phyloP scores from a whole-genome alignment of 2,329 filamentous ascomycete species.

The Pseudocercospora eumusae region DNA sequence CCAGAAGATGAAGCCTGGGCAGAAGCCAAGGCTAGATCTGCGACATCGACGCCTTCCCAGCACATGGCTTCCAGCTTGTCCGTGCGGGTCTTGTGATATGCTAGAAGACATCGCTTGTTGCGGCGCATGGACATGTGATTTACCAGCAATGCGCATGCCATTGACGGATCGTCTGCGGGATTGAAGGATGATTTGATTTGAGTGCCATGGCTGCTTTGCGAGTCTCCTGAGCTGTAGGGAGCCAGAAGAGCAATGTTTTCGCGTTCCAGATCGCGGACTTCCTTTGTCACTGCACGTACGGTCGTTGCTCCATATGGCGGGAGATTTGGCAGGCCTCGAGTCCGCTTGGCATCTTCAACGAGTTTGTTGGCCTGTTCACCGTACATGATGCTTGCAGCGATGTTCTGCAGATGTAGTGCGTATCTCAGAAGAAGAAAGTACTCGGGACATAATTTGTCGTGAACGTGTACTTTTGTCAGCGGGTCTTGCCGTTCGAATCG shows the following conservation, averaged over 20 bases:
- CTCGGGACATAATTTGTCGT: background rate
- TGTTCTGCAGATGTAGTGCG: too few species aligned
- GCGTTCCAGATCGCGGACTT: constrained; percentile 90
- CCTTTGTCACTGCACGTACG: constrained; percentile 81
- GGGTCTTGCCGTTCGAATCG: background rate
- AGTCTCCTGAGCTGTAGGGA: constrained; percentile 64
- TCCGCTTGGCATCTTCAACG: constrained; percentile 96
- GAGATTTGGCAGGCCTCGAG: constrained; percentile 79
- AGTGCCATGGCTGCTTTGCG: constrained; percentile 34
- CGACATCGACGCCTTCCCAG: constrained; percentile 83
- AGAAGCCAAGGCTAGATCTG: constrained; percentile 64
- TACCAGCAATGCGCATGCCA: constrained; percentile 84
- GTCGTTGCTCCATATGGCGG: constrained; percentile 92
- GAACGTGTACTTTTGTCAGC: background rate
- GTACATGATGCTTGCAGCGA: constrained; percentile 64
- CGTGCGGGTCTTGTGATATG: constrained; percentile 86
- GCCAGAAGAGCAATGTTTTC: constrained; percentile 78
- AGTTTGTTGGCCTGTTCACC: constrained; percentile 85
- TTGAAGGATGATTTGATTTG: constrained; percentile 72
- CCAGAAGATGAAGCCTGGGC: constrained; percentile 38
- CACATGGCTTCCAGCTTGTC: constrained; percentile 92
- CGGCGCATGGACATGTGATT: constrained; percentile 93
- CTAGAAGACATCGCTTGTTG: constrained; percentile 92
- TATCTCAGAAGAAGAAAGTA: too few species aligned
- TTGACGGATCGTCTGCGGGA: constrained; percentile 76